These are phyloP conservation scores for Linnemannia exigua DNA, from an alignment of 192 early-diverging fungal species.

Conservation along the genomic window DNA sequence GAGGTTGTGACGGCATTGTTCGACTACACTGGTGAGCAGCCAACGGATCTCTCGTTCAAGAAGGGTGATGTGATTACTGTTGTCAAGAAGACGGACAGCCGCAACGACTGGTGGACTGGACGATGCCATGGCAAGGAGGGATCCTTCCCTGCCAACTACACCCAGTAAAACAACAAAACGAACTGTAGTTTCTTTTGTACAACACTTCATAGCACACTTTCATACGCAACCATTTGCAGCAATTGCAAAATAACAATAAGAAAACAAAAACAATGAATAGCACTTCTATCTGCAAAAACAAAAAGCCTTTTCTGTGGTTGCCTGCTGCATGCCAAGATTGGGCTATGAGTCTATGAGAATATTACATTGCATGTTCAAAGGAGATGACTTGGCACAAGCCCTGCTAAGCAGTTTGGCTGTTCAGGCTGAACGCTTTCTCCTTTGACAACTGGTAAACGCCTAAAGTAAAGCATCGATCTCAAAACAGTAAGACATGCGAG, in stretches of 20 bases:
- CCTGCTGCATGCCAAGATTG: background rate
- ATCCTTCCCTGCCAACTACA: slow-evolving; percentile 86
- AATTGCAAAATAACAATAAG: background rate
- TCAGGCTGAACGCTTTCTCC: background rate
- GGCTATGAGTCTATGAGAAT: background rate
- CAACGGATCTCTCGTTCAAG: slow-evolving; percentile 87
- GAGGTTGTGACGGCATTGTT: slow-evolving; percentile 81
- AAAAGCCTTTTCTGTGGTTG: background rate
- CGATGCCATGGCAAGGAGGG: slow-evolving; percentile 73
- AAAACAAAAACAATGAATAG: background rate
- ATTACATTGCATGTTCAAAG: background rate
- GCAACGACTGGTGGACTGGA: slow-evolving; percentile 96
- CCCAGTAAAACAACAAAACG: slow-evolving; percentile 46
- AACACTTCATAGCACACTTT: background rate
- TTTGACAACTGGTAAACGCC: background rate
- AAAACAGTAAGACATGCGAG: background rate
- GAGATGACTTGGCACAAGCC: background rate
- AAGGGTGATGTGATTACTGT: slow-evolving; percentile 91
- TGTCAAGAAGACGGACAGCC: slow-evolving; percentile 73
- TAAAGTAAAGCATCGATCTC: no score
- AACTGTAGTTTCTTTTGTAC: background rate
- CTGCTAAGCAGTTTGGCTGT: background rate
- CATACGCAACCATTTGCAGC: background rate
- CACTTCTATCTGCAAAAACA: background rate
- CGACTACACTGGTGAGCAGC: slow-evolving; percentile 85